Evolutionary conservation across 2,329 filamentous ascomycete genomes (phyloP).

Genomic region (Basipetospora sp.): DNA sequence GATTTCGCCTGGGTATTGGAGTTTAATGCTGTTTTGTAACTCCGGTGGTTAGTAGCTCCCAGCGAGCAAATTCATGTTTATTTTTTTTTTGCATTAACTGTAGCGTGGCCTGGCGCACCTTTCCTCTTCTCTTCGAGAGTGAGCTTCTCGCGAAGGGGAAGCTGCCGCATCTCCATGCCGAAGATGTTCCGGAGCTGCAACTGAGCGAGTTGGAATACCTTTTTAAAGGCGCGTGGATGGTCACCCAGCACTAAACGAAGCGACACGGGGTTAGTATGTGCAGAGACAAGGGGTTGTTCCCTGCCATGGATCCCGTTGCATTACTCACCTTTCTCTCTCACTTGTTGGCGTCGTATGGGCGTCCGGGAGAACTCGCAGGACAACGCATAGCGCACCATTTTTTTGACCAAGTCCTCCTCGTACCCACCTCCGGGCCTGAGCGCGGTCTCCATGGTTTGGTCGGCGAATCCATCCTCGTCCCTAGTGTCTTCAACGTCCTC

Average conservation of each 20-base stretch:
- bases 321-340: slow-evolving; percentile 47
- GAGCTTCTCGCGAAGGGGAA: slow-evolving; percentile 67
- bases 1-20: slow-evolving; percentile 37
- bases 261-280: too few relatives aligned
- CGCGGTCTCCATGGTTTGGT: slow-evolving; percentile 22
- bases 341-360: slow-evolving; percentile 45
- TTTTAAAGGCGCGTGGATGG: slow-evolving; percentile 55
- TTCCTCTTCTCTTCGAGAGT: slow-evolving; percentile 64
- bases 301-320: too few relatives aligned
- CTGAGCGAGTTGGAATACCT: slow-evolving; percentile 66
- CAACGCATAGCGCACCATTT: slow-evolving; percentile 52
- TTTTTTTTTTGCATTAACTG: too few relatives aligned
- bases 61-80: too few relatives aligned
- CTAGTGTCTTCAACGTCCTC: background rate
- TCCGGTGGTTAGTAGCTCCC: background rate
- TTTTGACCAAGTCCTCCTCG: slow-evolving; percentile 44
- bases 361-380: slow-evolving; percentile 50
- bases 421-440: slow-evolving; percentile 20
- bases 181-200: slow-evolving; percentile 54
- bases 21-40: slow-evolving; percentile 20
- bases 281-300: too few relatives aligned
- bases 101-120: slow-evolving; percentile 30
- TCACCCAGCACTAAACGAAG: slow-evolving; percentile 52
- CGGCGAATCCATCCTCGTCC: slow-evolving; percentile 19
- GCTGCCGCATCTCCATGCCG: slow-evolving; percentile 83